These are phyloP conservation scores for Knufia fluminis DNA, from an alignment of 2,329 filamentous ascomycete genomes.

Conservation along the genomic window DNA sequence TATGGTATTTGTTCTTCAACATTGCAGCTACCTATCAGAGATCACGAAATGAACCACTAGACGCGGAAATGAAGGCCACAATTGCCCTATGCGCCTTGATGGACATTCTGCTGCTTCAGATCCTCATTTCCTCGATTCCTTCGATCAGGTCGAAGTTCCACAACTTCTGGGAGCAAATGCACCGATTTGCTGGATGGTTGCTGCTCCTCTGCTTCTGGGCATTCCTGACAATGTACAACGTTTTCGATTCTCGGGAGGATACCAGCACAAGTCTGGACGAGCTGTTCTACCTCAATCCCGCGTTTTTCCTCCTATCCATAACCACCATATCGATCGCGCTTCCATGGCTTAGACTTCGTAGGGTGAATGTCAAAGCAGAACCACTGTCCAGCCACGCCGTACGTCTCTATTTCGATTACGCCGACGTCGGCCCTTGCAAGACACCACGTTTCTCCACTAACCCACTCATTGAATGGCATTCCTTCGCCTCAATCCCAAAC, in stretches of 20 bases:
- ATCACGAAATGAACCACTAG: not conserved
- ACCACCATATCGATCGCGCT: slow-evolving; percentile 57
- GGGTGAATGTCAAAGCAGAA: slow-evolving; percentile 56
- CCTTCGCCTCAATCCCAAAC: slow-evolving; percentile 62
- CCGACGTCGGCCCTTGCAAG: slow-evolving; percentile 46
- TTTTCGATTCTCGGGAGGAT: slow-evolving; percentile 27
- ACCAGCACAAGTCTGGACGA: slow-evolving; percentile 34
- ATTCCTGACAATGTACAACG: slow-evolving; percentile 47
- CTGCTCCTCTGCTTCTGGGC: slow-evolving; percentile 56
- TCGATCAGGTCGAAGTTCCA: slow-evolving; percentile 52
- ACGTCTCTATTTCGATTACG: slow-evolving; percentile 58
- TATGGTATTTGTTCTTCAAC: slow-evolving; percentile 37
- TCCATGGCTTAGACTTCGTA: slow-evolving; percentile 63
- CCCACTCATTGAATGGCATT: slow-evolving; percentile 61
- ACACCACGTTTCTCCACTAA: slow-evolving; percentile 50
- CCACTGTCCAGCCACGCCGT: slow-evolving; percentile 62
- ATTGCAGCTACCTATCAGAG: slow-evolving; percentile 21
- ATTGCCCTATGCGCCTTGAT: slow-evolving; percentile 39
- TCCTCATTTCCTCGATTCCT: slow-evolving; percentile 56
- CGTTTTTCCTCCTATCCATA: slow-evolving; percentile 58
- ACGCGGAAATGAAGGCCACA: slow-evolving; percentile 36
- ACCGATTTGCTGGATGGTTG: slow-evolving; percentile 63
- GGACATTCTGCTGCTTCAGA: slow-evolving; percentile 45
- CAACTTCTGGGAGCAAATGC: slow-evolving; percentile 59
- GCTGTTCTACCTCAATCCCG: slow-evolving; percentile 38